phyloP scores from a whole-genome alignment of 2,329 filamentous ascomycete species.

The Sarocladium brachiariae region DNA sequence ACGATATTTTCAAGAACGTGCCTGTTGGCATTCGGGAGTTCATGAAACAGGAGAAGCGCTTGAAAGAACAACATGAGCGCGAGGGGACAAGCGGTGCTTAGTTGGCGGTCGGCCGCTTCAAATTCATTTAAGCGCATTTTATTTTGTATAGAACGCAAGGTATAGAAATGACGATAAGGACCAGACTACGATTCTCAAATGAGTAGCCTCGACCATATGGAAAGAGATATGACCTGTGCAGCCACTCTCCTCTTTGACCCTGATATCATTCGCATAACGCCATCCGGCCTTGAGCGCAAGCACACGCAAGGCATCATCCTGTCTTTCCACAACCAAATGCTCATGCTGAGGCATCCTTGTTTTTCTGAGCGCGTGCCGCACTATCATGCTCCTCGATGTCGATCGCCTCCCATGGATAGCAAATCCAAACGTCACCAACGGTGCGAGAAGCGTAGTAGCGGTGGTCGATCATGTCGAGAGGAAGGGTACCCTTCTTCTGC shows the following conservation, averaged over 20 bases:
- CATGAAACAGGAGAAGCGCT: constrained; percentile 90
- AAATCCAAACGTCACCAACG: constrained; percentile 94
- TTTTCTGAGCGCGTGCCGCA: constrained; percentile 46
- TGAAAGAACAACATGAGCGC: constrained; percentile 66
- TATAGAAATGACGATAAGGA: constrained; percentile 5
- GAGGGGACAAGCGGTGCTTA: constrained; percentile 44
- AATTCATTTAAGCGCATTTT: background rate
- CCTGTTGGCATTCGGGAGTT: constrained; percentile 94
- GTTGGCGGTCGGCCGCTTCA: background rate
- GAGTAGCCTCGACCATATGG: background rate
- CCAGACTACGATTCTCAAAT: background rate
- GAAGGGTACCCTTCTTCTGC: constrained; percentile 82
- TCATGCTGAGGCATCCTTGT: constrained; percentile 11
- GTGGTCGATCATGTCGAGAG: constrained; percentile 65
- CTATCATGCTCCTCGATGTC: constrained; percentile 91
- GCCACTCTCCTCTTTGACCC: background rate
- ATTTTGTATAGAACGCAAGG: constrained; percentile 3
- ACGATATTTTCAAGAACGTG: constrained; percentile 69
- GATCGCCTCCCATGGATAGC: constrained; percentile 95
- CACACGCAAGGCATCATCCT: background rate
- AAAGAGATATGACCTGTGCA: background rate
- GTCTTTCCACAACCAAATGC: background rate
- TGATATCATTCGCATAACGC: constrained; percentile 7
- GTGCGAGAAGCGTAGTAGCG: constrained; percentile 83
- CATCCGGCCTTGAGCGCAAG: background rate